These are phyloP conservation scores for Vaccinium darrowii DNA, from an alignment of 148 eudicot genomes.

Conservation along the genomic window DNA sequence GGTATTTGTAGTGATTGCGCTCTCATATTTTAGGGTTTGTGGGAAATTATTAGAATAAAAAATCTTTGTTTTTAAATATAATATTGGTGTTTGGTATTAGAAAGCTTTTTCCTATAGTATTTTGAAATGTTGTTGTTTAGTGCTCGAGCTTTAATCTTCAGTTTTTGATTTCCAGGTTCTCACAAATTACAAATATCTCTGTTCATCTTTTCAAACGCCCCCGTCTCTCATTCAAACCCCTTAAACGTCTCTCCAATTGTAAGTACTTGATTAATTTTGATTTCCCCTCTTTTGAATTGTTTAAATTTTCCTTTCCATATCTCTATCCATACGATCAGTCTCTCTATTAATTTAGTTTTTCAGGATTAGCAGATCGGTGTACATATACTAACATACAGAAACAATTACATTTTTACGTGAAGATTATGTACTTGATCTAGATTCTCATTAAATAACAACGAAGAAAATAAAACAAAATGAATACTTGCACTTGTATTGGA, in stretches of 20 bases:
- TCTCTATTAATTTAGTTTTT: constrained; percentile 29
- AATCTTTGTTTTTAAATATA: no score
- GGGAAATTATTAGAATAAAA: no score
- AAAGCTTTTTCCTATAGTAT: no score
- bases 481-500: constrained; percentile 51
- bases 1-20: no score
- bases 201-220: neutral
- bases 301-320: neutral
- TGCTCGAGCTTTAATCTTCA: no score
- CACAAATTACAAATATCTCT: neutral
- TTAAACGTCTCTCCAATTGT: constrained; percentile 9
- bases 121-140: no score
- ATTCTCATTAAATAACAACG: neutral
- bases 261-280: neutral
- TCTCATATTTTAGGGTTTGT: no score
- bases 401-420: neutral
- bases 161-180: neutral
- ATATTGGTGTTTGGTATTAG: no score
- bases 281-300: neutral
- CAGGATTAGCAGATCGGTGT: constrained; percentile 29
- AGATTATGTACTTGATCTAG: neutral
- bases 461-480: constrained; percentile 31
- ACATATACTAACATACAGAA: neutral
- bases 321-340: constrained; percentile 7
- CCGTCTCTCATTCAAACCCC: constrained; percentile 6